Base-by-base conservation (phyloP, 106 monocot species). In the Platanthera zijinensis region DNA sequence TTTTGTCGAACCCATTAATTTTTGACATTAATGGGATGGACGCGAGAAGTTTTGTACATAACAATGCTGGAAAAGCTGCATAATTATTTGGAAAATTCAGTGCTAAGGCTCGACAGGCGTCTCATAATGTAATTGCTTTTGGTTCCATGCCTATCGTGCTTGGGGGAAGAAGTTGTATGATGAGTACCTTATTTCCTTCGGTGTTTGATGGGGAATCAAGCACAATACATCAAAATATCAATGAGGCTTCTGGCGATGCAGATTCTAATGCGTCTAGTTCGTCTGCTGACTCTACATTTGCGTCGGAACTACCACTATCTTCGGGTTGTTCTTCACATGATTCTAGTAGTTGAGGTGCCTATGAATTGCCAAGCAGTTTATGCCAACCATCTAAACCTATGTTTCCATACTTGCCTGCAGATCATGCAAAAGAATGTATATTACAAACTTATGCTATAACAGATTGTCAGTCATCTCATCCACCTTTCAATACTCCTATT, bases 31-130 rank as follows among this genome's bases (percentile, higher is more conserved):
- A 74, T 70, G 84, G 82, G 13, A 68, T 92, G 8, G 82, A 82
- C 71, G 74, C 92, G 92, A 76, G 84, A 88, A 74, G 78, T 12
- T 69, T 83, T 88, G 72, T 92, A 92, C 75, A 77, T 69, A n/a
- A n/a, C n/a, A 59, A n/a, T n/a, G n/a, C n/a, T n/a, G n/a, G n/a
- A n/a, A n/a, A n/a, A n/a, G n/a, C n/a, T n/a, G n/a, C n/a, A n/a
- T n/a, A n/a, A n/a, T n/a, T n/a, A n/a, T n/a, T n/a, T n/a, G n/a
- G n/a, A n/a, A n/a, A n/a, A n/a, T n/a, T n/a, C n/a, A n/a, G n/a
- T n/a, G n/a, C n/a, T n/a, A n/a, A n/a, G n/a, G n/a, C n/a, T n/a
- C n/a, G n/a, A n/a, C n/a, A n/a, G n/a, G n/a, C n/a, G n/a, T n/a
- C n/a, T n/a, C n/a, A n/a, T n/a, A n/a, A n/a, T n/a, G 89, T 87